Evolutionary conservation across 1,284 basidiomycete species (phyloP), one percentile per base, ranked within the genome.

Genomic region (Ustilago hordei): DNA sequence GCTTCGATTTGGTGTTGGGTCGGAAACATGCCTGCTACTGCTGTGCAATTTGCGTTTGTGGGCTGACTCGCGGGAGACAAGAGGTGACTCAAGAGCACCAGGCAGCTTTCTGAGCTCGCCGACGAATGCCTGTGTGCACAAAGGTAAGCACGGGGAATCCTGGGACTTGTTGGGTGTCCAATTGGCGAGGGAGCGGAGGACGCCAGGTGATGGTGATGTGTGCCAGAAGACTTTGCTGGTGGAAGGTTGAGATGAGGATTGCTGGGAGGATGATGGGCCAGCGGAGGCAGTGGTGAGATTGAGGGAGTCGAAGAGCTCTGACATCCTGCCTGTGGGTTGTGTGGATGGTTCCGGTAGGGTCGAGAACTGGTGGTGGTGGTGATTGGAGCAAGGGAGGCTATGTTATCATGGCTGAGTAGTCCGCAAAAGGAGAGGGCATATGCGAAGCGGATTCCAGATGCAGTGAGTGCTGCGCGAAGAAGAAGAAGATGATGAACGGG

Each of bases 251-350:
- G 75, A 78, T 0, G 75, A 74, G 2, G 74, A 72, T 19, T 64
- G 69, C n/a, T 77, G 75, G 3, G 75, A 77, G 3, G 75, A 77
- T 2, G 70, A 67, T 1, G 67, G 66, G 12, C 64, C 75, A 8
- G 69, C 62, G 7, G 64, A 58, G 4, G 50, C 43, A 45, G 43
- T 67, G 69, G 48, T 69, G 31, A 78, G 60, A 13, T 78, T 74
- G 68, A 78, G 71, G 47, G 75, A 78, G 60, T 78, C 75, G 35
- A 78, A 78, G 47, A 78, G 75, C 41, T 78, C 75, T 35, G 75
- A 78, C 75, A 78, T 78, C 64, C 32, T 59, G 52, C 13, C 28
- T 28, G 8, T 23, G 12, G 28, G 13, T 12, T 13, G 12, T 28
- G 31, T 50, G 48, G 8, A 4, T 8, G 11, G 28, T 32, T 13